Evolutionary conservation across 108 stramenopile species (phyloP), one percentile per base, ranked within the genome.

Genomic region (Skeletonema costatum): DNA sequence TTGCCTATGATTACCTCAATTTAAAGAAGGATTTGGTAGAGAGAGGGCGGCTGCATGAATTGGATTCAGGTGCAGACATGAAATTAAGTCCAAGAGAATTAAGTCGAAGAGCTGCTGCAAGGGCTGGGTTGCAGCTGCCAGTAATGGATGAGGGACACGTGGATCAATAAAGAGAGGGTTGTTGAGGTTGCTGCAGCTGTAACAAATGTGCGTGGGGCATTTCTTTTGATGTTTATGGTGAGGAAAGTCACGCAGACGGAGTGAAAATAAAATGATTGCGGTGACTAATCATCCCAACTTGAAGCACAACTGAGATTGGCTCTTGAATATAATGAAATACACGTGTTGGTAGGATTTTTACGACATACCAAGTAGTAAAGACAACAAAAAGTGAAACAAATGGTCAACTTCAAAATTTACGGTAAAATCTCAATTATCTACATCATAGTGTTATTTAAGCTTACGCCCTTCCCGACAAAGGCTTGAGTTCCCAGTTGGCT

Each of bases 91-190:
- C 91, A 5, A 88, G 71, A 68, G 93, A 94, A 85, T 66, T 94
- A 75, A 91, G 88, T 73, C 87, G 90, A 35, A 76, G 89, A 56
- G 88, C 91, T 31, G 93, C 93, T 2, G 89, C 89, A 25, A 73
- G 93, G 46, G 91, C 93, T 33, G 93, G 93, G 36, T 74, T 94
- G 35, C 83, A 87, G 71, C 68, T 91, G n/a, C 91, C 91, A 16
- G 36, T 82, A 3, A 59, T 90, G 39, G 71, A 88, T 82, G 68
- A 82, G n/a, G 44, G 36, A 0, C 76, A 69, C 17, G 58, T 60
- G 30, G 31, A 60, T 31, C 42, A 44, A 8, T 44, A 8, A 44
- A 16, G 42, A 13, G 42, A 1, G 13, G 42, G 8, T 13, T 44
- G 14, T 16, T 3, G 14, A 44, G 1, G 8, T 44, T 9, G 42